Conservation (phyloP, 2,329 filamentous ascomycete species). For the Aspergillus niger region DNA sequence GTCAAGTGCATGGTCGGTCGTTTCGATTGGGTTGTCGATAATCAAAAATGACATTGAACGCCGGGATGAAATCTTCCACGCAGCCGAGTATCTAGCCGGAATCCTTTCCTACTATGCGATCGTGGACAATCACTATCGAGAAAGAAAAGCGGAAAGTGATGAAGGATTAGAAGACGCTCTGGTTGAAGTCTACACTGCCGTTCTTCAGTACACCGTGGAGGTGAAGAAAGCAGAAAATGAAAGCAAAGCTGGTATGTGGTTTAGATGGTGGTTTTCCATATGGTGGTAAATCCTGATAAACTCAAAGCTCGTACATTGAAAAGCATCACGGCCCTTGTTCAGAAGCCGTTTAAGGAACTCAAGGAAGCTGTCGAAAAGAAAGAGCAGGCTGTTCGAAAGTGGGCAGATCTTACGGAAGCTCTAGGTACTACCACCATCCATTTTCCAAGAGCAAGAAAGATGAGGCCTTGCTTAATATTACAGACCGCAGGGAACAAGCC, state of each 20-base stretch:
- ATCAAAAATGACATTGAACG: slow-evolving; percentile 4
- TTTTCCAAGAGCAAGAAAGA: not conserved
- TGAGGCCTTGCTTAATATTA: not conserved
- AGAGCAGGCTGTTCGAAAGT: not conserved
- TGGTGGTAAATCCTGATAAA: not conserved
- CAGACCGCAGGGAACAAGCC: not conserved
- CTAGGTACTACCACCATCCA: not conserved
- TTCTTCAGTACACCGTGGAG: not conserved
- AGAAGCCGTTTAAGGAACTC: not conserved
- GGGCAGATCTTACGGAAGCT: not conserved
- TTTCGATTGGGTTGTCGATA: slow-evolving; percentile 3
- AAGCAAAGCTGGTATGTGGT: not conserved
- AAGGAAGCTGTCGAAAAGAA: not conserved
- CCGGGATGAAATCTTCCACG: slow-evolving; percentile 1
- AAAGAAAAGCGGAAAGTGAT: not conserved
- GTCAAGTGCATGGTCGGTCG: slow-evolving; percentile 3
- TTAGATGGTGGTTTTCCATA: not conserved
- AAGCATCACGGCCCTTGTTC: not conserved
- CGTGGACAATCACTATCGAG: slow-evolving; percentile 4
- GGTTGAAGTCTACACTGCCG: slow-evolving; percentile 4
- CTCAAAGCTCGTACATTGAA: too few relatives aligned
- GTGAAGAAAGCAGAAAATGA: not conserved
- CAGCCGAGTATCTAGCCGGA: slow-evolving; percentile 1
- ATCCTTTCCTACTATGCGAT: slow-evolving; percentile 7
- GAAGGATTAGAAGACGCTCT: not conserved